phyloP scores from a whole-genome alignment of 2,329 filamentous ascomycete genomes.

The Fusarium siculi region DNA sequence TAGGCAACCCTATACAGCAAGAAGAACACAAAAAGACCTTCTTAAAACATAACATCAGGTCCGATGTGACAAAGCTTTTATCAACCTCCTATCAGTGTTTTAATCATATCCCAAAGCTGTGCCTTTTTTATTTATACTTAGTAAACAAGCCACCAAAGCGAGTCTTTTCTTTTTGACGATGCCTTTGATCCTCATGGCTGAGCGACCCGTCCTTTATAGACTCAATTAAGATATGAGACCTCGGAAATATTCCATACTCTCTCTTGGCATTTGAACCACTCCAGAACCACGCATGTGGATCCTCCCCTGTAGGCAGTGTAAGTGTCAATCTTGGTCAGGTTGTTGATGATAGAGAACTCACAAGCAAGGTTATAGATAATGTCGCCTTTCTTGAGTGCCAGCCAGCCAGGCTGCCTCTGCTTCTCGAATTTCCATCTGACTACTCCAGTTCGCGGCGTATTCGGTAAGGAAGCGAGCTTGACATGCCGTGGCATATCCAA shows the following conservation, averaged over 20 bases:
- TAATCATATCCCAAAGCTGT: background rate
- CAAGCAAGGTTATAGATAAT: background rate
- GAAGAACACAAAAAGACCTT: background rate
- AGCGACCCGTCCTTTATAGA: background rate
- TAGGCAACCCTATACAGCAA: background rate
- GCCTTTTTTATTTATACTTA: background rate
- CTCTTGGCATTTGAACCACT: background rate
- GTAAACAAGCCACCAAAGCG: background rate
- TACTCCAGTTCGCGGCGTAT: background rate
- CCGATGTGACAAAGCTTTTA: background rate
- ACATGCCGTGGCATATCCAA: background rate
- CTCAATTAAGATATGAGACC: background rate
- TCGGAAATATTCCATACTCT: background rate
- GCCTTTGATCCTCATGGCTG: background rate
- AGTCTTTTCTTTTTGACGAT: background rate
- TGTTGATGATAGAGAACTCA: background rate
- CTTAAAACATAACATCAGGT: background rate
- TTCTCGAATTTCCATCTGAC: background rate
- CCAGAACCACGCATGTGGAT: background rate
- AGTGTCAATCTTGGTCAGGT: background rate
- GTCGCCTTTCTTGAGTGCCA: background rate
- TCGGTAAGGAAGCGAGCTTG: background rate
- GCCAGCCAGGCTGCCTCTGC: background rate
- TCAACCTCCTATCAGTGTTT: background rate
- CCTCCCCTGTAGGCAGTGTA: background rate